A percentile compares a stretch with the other conserved stretches of the same genome.
Evolutionary conservation across 441 rosid species (phyloP).

Genomic region (Corymbia citriodora): DNA sequence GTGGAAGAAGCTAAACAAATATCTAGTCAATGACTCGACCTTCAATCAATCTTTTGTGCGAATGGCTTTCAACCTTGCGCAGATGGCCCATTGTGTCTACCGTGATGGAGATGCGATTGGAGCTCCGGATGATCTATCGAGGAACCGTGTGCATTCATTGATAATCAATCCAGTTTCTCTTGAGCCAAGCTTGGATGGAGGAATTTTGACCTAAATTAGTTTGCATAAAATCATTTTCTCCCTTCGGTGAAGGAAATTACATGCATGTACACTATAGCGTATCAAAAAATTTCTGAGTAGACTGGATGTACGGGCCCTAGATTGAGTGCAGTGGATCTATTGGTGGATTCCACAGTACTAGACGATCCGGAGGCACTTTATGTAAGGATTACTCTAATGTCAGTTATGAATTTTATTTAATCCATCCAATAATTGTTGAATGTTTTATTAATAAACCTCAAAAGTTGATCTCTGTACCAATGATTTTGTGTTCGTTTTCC

Average conservation of each 20-base stretch:
- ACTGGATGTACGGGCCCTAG: not conserved
- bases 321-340: not conserved
- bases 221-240: not conserved
- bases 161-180: conserved; percentile 14
- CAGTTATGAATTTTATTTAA: not conserved
- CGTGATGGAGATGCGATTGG: conserved; percentile 29
- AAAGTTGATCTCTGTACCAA: too few relatives aligned
- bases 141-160: conserved; percentile 9
- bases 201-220: not conserved
- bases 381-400: too few relatives aligned
- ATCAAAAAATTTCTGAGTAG: not conserved
- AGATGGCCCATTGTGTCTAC: conserved; percentile 16
- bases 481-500: too few relatives aligned
- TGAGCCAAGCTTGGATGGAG: not conserved
- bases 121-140: conserved; percentile 11
- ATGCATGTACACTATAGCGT: not conserved
- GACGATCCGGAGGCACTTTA: too few relatives aligned
- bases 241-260: not conserved
- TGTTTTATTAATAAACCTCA: too few relatives aligned
- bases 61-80: conserved; percentile 22
- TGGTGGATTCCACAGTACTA: not conserved
- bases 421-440: too few relatives aligned
- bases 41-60: conserved; percentile 5
- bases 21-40: not conserved
- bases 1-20: conserved; percentile 27